These are phyloP conservation scores for Cercospora zeae-maydis DNA, from an alignment of 2,329 filamentous ascomycete genomes.

Conservation along the genomic window DNA sequence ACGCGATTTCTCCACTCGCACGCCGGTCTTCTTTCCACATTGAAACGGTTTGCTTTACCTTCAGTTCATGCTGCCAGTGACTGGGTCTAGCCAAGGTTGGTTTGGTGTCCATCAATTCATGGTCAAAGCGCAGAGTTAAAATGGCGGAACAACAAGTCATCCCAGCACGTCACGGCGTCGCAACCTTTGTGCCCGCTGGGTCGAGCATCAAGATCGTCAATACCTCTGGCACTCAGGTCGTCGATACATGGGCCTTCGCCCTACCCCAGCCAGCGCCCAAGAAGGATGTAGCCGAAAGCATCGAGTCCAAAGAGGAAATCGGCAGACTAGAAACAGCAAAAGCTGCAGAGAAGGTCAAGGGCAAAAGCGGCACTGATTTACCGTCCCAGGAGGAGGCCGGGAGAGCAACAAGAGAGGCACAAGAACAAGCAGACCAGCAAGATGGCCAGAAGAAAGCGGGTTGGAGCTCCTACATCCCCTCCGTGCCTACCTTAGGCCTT, in stretches of 20 bases:
- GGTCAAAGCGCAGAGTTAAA: not conserved
- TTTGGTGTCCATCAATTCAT: not conserved
- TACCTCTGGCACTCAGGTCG: conserved; percentile 49
- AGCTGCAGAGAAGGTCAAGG: conserved; percentile 27
- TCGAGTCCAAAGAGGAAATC: conserved; percentile 22
- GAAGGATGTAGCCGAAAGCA: conserved; percentile 22
- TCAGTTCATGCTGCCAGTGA: not conserved
- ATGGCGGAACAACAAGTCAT: conserved; percentile 41
- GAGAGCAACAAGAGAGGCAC: conserved; percentile 27
- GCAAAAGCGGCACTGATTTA: conserved; percentile 27
- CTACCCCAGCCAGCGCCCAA: conserved; percentile 43
- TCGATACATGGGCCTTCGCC: conserved; percentile 51
- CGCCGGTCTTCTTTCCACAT: not conserved
- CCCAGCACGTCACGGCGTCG: conserved; percentile 49
- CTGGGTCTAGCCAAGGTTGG: not conserved
- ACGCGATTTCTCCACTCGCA: not conserved
- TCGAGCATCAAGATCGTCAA: conserved; percentile 51
- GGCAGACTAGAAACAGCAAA: conserved; percentile 23
- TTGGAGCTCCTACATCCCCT: conserved; percentile 36
- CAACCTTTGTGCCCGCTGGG: conserved; percentile 49
- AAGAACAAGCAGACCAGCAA: conserved; percentile 21
- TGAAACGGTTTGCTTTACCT: not conserved
- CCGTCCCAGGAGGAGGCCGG: conserved; percentile 38
- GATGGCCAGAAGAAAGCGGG: conserved; percentile 28
- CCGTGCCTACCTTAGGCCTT: conserved; percentile 19